Evolutionary conservation across 169 alveolate genomes (phyloP).

Genomic region (Amoebophrya sp.): DNA sequence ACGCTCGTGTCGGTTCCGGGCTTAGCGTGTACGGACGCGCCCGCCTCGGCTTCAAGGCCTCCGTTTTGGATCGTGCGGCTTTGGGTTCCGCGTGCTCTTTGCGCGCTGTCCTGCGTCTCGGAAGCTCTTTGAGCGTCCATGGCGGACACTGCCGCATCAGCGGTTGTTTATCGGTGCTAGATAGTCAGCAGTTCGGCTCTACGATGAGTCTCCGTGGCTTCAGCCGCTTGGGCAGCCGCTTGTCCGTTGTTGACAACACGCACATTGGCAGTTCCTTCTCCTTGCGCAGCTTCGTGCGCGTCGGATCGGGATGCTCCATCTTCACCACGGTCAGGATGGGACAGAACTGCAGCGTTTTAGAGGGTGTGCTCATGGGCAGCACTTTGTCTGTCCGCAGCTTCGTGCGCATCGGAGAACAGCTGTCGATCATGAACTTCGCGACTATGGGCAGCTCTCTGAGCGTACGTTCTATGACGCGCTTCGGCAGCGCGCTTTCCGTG

Average conservation of each 20-base stretch:
- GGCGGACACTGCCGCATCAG: no score
- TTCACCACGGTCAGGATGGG: background rate
- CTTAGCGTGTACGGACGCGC: background rate
- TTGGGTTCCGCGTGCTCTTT: slow-evolving; percentile 19
- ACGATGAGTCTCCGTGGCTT: no score
- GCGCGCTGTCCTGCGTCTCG: background rate
- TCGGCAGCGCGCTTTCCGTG: background rate
- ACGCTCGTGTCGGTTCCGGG: background rate
- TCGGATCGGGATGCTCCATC: background rate
- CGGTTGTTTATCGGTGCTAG: no score
- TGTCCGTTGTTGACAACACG: slow-evolving; percentile 23
- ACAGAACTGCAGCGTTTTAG: background rate
- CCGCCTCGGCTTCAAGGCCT: background rate
- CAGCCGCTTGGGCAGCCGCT: no score
- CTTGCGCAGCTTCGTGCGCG: background rate
- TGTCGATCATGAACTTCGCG: slow-evolving; percentile 7
- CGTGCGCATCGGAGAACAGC: background rate
- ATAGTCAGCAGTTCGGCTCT: no score
- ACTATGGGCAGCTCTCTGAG: slow-evolving; percentile 16
- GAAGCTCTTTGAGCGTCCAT: no score
- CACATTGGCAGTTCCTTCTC: slow-evolving; percentile 23
- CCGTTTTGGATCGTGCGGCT: background rate
- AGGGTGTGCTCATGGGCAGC: background rate
- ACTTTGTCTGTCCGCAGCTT: background rate
- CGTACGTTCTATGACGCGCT: background rate